Percentiles rank a stretch among this genome's conserved stretches.
Conservation (phyloP, 129 eudicot species). For the Flaveria sonorensis region DNA sequence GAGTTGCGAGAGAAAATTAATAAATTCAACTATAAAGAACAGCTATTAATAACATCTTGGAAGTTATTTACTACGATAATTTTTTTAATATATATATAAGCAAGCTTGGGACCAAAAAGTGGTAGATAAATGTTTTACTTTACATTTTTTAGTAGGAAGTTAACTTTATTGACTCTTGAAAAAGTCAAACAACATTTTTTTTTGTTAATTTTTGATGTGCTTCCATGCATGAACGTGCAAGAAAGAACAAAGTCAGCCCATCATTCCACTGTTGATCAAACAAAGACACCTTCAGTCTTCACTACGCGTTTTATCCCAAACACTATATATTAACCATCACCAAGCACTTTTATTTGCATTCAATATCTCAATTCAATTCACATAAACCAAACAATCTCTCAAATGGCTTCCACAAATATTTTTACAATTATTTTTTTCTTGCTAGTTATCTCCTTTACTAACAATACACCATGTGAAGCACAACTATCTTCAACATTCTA, state of each 20-base stretch:
- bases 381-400: background rate
- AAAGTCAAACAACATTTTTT: conserved; percentile 2
- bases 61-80: too few species aligned
- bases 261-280: conserved; percentile 28
- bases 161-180: conserved; percentile 14
- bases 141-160: background rate
- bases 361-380: background rate
- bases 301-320: conserved; percentile 17
- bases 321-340: background rate
- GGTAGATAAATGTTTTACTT: background rate
- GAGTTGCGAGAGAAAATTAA: too few species aligned
- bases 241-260: conserved; percentile 26
- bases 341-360: background rate
- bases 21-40: too few species aligned
- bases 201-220: background rate
- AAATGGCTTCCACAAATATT: conserved; percentile 22
- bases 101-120: background rate
- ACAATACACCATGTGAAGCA: conserved; percentile 27
- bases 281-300: conserved; percentile 32
- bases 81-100: background rate
- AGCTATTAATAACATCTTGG: too few species aligned
- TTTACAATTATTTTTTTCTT: conserved; percentile 13
- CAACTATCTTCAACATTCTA: conserved; percentile 39
- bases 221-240: conserved; percentile 10
- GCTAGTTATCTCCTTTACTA: conserved; percentile 10